Conservation (phyloP, 768 basidiomycete genomes). For the button mushroom (Agaricus bisporus) region DNA sequence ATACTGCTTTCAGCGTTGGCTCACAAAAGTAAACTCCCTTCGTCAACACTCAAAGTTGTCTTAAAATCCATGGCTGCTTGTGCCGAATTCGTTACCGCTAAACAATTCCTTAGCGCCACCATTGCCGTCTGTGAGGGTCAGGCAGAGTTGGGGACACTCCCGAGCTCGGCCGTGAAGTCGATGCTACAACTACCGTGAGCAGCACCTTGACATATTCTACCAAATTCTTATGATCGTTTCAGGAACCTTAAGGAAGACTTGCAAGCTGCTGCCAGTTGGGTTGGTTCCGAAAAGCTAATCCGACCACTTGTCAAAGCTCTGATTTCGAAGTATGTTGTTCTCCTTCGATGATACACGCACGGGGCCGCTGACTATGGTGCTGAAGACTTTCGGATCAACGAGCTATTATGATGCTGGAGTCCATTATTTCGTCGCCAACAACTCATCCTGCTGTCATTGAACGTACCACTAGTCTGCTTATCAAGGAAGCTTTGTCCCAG, state of each 20-base stretch:
- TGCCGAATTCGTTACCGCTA: slow-evolving; percentile 40
- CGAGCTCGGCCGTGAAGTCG: slow-evolving; percentile 30
- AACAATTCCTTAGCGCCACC: slow-evolving; percentile 59
- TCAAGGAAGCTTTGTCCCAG: slow-evolving; percentile 20
- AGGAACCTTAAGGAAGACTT: slow-evolving; percentile 47
- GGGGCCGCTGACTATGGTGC: no score
- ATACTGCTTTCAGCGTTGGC: slow-evolving; percentile 68
- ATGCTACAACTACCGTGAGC: slow-evolving; percentile 49
- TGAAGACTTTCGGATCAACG: slow-evolving; percentile 27
- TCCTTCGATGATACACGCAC: neutral
- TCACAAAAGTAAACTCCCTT: slow-evolving; percentile 53
- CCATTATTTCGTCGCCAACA: slow-evolving; percentile 27
- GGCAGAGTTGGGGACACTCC: slow-evolving; percentile 42
- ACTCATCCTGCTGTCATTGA: slow-evolving; percentile 28
- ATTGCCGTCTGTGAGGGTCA: slow-evolving; percentile 64
- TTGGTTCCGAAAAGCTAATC: slow-evolving; percentile 53
- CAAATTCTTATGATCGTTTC: neutral
- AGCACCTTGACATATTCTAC: neutral
- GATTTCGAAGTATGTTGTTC: slow-evolving; percentile 24
- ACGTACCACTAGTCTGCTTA: slow-evolving; percentile 22
- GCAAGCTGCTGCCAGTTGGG: slow-evolving; percentile 34
- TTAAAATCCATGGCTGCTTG: slow-evolving; percentile 46
- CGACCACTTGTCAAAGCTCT: slow-evolving; percentile 42
- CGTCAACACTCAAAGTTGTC: slow-evolving; percentile 55
- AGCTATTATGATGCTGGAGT: slow-evolving; percentile 28